These are phyloP conservation scores for Sugiyamaella valdiviana DNA, from an alignment of 805 yeast genomes.

Conservation along the genomic window DNA sequence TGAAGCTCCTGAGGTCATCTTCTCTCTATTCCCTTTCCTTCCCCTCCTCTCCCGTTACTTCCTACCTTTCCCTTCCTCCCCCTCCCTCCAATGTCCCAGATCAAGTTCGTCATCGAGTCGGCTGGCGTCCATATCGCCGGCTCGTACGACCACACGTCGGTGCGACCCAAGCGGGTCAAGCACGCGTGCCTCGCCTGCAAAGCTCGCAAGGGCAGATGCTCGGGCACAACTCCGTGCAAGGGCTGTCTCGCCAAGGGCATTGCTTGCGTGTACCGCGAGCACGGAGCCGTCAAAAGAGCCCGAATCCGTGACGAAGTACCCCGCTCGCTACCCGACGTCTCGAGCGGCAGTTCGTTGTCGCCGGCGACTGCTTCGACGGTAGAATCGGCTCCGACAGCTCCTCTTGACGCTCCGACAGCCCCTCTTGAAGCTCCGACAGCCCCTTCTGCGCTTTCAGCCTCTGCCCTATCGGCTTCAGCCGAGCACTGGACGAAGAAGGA, in stretches of 20 bases:
- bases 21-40: too few relatives aligned
- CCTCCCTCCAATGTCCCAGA: constrained; percentile 2
- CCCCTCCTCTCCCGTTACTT: not conserved
- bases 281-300: not conserved
- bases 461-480: not conserved
- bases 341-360: not conserved
- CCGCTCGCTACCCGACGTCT: not conserved
- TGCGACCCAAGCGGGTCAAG: constrained; percentile 21
- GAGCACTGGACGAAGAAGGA: not conserved
- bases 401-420: not conserved
- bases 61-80: not conserved
- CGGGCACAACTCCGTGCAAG: constrained; percentile 23
- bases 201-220: constrained; percentile 22
- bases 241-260: constrained; percentile 14
- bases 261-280: constrained; percentile 18
- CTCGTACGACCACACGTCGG: constrained; percentile 2
- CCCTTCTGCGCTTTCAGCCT: not conserved
- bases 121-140: constrained; percentile 3
- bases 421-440: not conserved
- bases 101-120: constrained; percentile 11
- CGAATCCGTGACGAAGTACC: not conserved
- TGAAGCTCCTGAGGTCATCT: too few relatives aligned
- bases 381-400: not conserved
- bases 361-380: not conserved
- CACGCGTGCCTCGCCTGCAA: constrained; percentile 24